phyloP scores from a whole-genome alignment of 139 green algal species.

The Desmodesmus armatus region DNA sequence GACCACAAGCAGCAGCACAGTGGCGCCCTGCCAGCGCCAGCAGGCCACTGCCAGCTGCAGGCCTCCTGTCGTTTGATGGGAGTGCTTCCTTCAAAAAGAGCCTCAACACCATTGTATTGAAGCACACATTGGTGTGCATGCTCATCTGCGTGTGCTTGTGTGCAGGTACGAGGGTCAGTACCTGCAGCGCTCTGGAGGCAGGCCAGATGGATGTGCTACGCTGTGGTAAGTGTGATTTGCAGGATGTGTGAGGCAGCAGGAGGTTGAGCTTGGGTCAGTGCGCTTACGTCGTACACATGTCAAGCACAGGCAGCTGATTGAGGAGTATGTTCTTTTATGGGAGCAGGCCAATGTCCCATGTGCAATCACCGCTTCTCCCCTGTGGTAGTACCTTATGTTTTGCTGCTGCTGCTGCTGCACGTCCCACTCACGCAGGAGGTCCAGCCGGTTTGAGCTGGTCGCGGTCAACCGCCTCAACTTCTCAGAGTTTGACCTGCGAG shows the following conservation, averaged over 20 bases:
- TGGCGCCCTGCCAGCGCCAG: no score
- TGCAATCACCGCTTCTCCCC: no score
- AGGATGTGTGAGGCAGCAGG: not conserved
- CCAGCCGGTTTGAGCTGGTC: not conserved
- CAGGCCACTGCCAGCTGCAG: no score
- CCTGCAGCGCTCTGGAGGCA: conserved; percentile 57
- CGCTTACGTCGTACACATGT: not conserved
- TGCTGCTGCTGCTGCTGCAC: conserved; percentile 5
- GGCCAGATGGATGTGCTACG: conserved; percentile 61
- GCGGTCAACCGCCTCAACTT: conserved; percentile 48
- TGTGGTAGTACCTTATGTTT: not conserved
- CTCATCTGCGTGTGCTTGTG: not conserved
- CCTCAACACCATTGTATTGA: no score
- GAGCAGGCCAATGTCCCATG: not conserved
- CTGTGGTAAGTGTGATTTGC: conserved; percentile 51
- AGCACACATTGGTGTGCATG: no score
- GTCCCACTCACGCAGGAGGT: not conserved
- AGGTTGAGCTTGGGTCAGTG: not conserved
- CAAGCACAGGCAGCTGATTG: not conserved
- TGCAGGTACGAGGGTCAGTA: conserved; percentile 48
- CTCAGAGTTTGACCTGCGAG: conserved; percentile 59
- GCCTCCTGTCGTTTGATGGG: no score
- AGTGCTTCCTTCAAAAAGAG: no score
- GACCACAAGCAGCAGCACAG: no score
- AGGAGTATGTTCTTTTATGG: not conserved